Percentiles rank a stretch among this genome's conserved stretches.
phyloP scores from a whole-genome alignment of 495 filamentous ascomycete genomes.

The Barbatosphaeria neglecta region DNA sequence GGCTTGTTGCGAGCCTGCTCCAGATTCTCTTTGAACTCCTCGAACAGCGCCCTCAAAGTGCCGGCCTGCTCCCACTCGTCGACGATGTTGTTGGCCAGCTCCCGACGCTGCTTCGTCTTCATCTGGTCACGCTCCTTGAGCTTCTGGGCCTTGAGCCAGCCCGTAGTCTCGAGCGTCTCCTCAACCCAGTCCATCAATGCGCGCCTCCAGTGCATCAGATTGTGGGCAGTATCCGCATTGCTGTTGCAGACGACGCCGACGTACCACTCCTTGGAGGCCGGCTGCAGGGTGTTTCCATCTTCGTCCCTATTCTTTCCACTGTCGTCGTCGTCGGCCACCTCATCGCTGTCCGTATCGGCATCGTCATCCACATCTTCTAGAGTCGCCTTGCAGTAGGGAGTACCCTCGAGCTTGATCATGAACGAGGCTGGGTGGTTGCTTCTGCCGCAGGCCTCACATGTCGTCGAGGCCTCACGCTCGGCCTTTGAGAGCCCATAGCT shows the following conservation, averaged over 20 bases:
- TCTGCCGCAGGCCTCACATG: constrained; percentile 71
- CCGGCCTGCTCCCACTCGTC: constrained; percentile 17
- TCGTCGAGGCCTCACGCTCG: constrained; percentile 14
- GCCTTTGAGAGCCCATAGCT: constrained; percentile 22
- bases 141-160: constrained; percentile 30
- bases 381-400: constrained; percentile 56
- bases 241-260: constrained; percentile 42
- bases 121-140: constrained; percentile 29
- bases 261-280: constrained; percentile 24
- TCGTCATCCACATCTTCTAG: constrained; percentile 59
- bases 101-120: constrained; percentile 40
- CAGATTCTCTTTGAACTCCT: constrained; percentile 22
- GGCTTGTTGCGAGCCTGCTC: constrained; percentile 22
- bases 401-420: constrained; percentile 51
- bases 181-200: constrained; percentile 61
- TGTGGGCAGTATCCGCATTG: constrained; percentile 60
- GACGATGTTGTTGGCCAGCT: constrained; percentile 37
- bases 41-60: constrained; percentile 16
- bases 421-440: constrained; percentile 53
- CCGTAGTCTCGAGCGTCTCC: constrained; percentile 42
- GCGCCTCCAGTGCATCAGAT: constrained; percentile 63
- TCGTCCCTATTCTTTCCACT: constrained; percentile 21
- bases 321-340: constrained; percentile 22
- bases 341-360: constrained; percentile 35
- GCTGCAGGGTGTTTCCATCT: constrained; percentile 17